phyloP scores from a whole-genome alignment of 2,329 filamentous ascomycete genomes.

The Fusarium concolor region DNA sequence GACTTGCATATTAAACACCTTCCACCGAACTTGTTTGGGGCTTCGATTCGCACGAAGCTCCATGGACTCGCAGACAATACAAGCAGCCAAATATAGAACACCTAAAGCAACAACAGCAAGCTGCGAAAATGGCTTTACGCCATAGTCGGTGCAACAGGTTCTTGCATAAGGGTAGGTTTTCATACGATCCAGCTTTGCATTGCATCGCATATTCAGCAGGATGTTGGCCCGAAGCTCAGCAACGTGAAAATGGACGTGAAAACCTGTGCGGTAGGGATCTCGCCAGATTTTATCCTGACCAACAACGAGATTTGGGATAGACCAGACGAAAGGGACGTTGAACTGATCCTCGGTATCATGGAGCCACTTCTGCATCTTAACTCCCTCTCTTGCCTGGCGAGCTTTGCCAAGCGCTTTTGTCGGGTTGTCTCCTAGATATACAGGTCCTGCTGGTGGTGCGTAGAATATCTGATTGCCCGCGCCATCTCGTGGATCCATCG shows the following conservation, averaged over 20 bases:
- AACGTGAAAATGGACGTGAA: constrained; percentile 2
- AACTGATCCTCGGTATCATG: background rate
- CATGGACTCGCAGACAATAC: constrained; percentile 24
- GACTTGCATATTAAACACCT: constrained; percentile 34
- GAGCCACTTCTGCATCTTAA: constrained; percentile 22
- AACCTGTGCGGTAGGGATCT: too few relatives aligned
- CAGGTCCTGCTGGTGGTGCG: constrained; percentile 28
- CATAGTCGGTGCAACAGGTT: constrained; percentile 66
- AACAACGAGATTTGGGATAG: constrained; percentile 1
- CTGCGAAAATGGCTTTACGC: constrained; percentile 18
- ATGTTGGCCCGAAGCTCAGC: constrained; percentile 52
- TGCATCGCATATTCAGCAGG: constrained; percentile 66
- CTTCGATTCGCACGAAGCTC: constrained; percentile 1
- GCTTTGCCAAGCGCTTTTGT: too few relatives aligned
- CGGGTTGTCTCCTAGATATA: too few relatives aligned
- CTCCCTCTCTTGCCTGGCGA: too few relatives aligned
- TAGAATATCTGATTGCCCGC: constrained; percentile 47
- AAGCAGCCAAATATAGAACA: constrained; percentile 22
- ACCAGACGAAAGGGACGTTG: constrained; percentile 27
- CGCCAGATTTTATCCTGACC: too few relatives aligned
- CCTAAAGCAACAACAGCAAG: constrained; percentile 35
- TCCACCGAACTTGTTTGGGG: constrained; percentile 1
- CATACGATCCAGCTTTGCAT: constrained; percentile 48
- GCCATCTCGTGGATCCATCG: constrained; percentile 42
- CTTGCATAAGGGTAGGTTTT: constrained; percentile 56